phyloP scores from a whole-genome alignment of 495 filamentous ascomycete species.

The Halenospora varia region DNA sequence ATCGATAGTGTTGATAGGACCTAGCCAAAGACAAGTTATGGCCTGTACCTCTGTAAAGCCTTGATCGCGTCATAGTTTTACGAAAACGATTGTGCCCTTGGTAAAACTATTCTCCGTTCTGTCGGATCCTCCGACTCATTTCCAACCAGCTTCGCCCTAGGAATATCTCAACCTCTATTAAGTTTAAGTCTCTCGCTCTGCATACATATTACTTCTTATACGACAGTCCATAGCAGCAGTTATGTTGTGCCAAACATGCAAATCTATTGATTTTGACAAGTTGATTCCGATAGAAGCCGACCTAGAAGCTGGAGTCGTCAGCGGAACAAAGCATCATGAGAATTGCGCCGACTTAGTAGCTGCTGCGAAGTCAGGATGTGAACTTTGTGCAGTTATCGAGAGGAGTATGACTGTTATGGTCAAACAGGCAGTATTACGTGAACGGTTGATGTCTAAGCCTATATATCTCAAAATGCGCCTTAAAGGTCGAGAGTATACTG shows the following conservation, averaged over 20 bases:
- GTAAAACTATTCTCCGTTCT: not conserved
- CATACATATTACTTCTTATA: not conserved
- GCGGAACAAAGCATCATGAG: not conserved
- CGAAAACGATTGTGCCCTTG: not conserved
- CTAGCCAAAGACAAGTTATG: not conserved
- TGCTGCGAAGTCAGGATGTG: not conserved
- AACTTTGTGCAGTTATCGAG: not conserved
- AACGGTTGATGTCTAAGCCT: not conserved
- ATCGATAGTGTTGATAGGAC: too few species aligned
- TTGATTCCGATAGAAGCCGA: not conserved
- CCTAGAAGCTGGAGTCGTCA: not conserved
- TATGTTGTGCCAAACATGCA: conserved; percentile 4
- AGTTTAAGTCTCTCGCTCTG: not conserved
- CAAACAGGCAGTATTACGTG: not conserved
- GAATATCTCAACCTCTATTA: not conserved
- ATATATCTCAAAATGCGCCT: not conserved
- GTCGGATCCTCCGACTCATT: not conserved
- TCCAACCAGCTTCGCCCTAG: not conserved
- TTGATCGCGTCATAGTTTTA: not conserved
- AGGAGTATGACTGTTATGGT: not conserved
- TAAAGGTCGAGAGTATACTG: not conserved
- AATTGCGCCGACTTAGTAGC: not conserved
- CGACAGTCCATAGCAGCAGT: not conserved
- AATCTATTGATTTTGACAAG: not conserved
- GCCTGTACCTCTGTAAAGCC: not conserved